Percentiles rank a stretch among this genome's conserved stretches.
Conservation (phyloP, 768 basidiomycete genomes). For the Tricholoma matsutake region DNA sequence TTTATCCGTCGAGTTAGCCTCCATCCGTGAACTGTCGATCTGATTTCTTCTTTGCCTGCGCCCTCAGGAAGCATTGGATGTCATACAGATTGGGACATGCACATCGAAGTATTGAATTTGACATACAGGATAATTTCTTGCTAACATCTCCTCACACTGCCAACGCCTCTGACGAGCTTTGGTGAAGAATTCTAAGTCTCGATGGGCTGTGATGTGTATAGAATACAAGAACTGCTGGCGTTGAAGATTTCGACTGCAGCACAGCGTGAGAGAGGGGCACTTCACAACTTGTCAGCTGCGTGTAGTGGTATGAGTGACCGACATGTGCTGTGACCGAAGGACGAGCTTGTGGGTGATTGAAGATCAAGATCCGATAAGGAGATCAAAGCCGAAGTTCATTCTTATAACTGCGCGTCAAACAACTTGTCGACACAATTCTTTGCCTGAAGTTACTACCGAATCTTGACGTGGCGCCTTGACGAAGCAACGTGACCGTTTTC, state of each 20-base stretch:
- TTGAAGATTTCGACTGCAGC: slow-evolving; percentile 6
- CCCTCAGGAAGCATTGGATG: slow-evolving; percentile 93
- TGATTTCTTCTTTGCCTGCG: slow-evolving; percentile 69
- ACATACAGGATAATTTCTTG: slow-evolving; percentile 59
- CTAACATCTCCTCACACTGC: slow-evolving; percentile 68
- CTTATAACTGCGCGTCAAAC: slow-evolving; percentile 24
- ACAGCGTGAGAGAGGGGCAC: slow-evolving; percentile 26
- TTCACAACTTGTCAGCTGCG: slow-evolving; percentile 75
- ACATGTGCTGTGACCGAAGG: not conserved
- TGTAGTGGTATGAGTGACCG: not conserved
- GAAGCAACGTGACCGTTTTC: too few relatives aligned
- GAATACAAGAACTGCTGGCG: slow-evolving; percentile 64
- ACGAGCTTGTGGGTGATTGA: slow-evolving; percentile 79
- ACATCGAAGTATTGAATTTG: not conserved
- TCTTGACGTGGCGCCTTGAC: too few relatives aligned
- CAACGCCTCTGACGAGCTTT: slow-evolving; percentile 64
- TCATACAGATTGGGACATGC: not conserved
- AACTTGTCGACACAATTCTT: too few relatives aligned
- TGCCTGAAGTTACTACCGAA: too few relatives aligned
- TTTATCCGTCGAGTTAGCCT: slow-evolving; percentile 35
- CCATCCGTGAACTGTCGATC: slow-evolving; percentile 88
- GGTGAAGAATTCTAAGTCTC: slow-evolving; percentile 80
- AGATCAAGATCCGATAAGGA: slow-evolving; percentile 92
- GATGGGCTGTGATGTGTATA: slow-evolving; percentile 83
- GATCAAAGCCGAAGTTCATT: slow-evolving; percentile 48